Base-by-base conservation (phyloP, 257 asterid species). In the Verbena officinalis region DNA sequence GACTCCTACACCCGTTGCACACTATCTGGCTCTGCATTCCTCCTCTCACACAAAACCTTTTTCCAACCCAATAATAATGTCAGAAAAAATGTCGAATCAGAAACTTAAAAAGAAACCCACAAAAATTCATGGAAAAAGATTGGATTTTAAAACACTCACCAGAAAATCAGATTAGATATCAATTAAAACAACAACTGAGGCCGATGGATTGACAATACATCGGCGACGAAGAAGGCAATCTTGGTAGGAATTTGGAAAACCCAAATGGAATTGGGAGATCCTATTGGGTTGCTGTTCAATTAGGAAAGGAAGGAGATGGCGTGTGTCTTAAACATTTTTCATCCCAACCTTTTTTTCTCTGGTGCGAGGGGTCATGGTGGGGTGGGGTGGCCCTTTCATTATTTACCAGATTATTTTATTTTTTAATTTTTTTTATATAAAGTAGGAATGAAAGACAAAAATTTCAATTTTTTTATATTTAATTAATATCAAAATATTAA, bases 1-100 rank as follows among this genome's bases (percentile, higher is more conserved):
- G 73, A 70, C 81, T 90, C 84, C 95, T 76, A 48, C 99, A 94
- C 63, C 97, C 97, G 65, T 77, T 88, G 83, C 97, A 90, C 72
- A 90, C 91, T 31, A 93, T 69, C 84, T 93, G 95, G 83, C 87
- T 87, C 96, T 90, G 95, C 99, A 90, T 90, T 74, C 66, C 85
- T 80, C 66, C 61, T 52, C 69, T 45, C 55, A 9, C 62, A 60
- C 67, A 59, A 44, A 23, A 61, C 54, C 17, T 17, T 3, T 11
- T 36, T 52, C 9, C 55, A 45, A 54, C 36, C 69, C 24, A 38
- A 42, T 54, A 43, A 64, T 9, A 27, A 27, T 27, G 33, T 19
- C 40, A 55, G 45, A 24, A 65, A 5, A 55, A 40, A 20, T 4
- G 49, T 44, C 1, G 44, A 70, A 66, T 42, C n/a, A 20, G 55